phyloP scores from a whole-genome alignment of 345 rosid genomes.

The Mercurialis annua region DNA sequence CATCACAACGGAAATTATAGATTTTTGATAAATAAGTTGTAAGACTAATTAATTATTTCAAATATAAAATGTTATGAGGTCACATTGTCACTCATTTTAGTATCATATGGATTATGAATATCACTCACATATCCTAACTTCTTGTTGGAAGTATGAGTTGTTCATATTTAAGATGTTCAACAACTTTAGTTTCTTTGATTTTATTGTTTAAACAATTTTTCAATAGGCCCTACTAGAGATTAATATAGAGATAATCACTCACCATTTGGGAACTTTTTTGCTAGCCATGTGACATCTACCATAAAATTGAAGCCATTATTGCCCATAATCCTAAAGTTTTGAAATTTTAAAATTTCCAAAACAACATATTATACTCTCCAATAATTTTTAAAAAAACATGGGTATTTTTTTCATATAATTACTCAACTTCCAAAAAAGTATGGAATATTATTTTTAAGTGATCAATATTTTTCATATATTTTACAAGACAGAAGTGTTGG shows the following conservation, averaged over 20 bases:
- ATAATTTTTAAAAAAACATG: neutral
- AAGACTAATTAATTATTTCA: too few species aligned
- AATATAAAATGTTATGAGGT: too few species aligned
- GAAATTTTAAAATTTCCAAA: neutral
- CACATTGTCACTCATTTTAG: too few species aligned
- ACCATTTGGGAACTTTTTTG: neutral
- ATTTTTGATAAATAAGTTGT: too few species aligned
- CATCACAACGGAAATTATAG: too few species aligned
- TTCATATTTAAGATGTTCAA: neutral
- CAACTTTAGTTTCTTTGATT: neutral
- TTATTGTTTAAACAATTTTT: neutral
- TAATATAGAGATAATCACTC: neutral
- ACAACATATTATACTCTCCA: neutral
- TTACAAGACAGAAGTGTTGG: neutral
- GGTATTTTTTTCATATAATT: neutral
- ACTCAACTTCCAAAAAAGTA: neutral
- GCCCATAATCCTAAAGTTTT: neutral
- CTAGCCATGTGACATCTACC: constrained; percentile 1
- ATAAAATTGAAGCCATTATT: neutral
- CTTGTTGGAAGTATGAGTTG: neutral
- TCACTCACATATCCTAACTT: too few species aligned
- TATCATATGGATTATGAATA: too few species aligned
- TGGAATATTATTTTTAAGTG: neutral
- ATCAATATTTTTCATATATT: neutral
- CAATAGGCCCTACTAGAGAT: neutral